Conservation (phyloP, 1,284 basidiomycete genomes). For the Sanguinoderma infundibulare region DNA sequence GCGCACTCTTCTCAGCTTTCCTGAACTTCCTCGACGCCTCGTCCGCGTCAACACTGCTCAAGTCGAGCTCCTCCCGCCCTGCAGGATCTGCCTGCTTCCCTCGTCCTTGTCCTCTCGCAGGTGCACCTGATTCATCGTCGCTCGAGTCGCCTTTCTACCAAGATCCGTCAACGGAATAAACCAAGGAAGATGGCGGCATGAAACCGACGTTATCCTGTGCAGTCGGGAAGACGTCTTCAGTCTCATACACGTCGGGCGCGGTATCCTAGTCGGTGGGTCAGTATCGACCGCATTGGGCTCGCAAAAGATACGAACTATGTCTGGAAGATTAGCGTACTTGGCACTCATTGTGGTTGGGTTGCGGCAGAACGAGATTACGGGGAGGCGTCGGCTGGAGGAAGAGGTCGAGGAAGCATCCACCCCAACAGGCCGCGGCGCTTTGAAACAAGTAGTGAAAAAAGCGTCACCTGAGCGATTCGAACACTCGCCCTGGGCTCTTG, state of each 20-base stretch:
- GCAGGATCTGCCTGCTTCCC: constrained; percentile 40
- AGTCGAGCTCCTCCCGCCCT: constrained; percentile 55
- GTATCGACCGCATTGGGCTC: neutral
- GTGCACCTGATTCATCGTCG: constrained; percentile 60
- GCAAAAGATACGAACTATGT: constrained; percentile 78
- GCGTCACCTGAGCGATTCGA: constrained; percentile 89
- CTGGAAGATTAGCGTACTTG: constrained; percentile 90
- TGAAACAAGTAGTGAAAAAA: constrained; percentile 44
- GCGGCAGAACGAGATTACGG: too few species aligned
- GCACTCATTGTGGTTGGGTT: too few species aligned
- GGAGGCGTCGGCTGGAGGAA: neutral
- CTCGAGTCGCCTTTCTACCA: constrained; percentile 62
- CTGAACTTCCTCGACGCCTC: constrained; percentile 70
- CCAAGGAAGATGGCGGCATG: too few species aligned
- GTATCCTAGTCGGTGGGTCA: constrained; percentile 65
- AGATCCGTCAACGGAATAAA: constrained; percentile 1
- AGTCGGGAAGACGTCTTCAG: too few species aligned
- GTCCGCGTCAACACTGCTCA: constrained; percentile 52
- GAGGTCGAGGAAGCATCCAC: neutral
- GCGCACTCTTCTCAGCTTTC: constrained; percentile 65
- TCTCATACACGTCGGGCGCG: constrained; percentile 92
- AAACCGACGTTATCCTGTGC: constrained; percentile 50
- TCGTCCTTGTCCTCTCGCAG: constrained; percentile 41
- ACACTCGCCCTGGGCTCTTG: too few species aligned
- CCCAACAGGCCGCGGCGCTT: neutral